Percentiles rank a stretch among this genome's conserved stretches.
Conservation (phyloP, 257 asterid species). For the Nicotiana benthamiana region DNA sequence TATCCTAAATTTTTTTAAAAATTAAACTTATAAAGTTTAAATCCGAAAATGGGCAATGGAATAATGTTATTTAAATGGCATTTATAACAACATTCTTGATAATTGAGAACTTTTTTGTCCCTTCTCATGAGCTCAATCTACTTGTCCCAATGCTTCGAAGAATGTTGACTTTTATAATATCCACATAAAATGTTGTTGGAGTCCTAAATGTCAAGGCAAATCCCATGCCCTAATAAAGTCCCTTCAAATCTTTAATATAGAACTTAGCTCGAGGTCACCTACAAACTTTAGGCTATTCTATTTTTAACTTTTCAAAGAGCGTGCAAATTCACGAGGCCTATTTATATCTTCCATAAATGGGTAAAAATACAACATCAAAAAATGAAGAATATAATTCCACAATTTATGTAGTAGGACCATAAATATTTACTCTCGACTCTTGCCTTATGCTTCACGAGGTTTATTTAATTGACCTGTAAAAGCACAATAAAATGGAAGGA, state of each 20-base stretch:
- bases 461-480: too few relatives aligned
- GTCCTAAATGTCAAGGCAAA: neutral
- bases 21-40: too few relatives aligned
- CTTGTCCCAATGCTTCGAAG: constrained; percentile 4
- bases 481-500: neutral
- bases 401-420: too few relatives aligned
- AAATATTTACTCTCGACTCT: neutral
- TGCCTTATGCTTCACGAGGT: neutral
- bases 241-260: neutral
- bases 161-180: neutral
- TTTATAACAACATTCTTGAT: neutral
- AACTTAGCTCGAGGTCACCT: neutral
- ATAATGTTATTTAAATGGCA: too few relatives aligned
- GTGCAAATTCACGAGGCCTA: neutral
- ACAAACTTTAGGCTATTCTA: neutral
- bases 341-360: too few relatives aligned
- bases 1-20: too few relatives aligned
- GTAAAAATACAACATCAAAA: neutral
- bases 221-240: neutral
- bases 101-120: neutral
- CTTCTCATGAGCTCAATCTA: neutral
- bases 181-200: neutral
- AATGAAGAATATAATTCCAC: neutral
- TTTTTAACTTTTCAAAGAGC: neutral
- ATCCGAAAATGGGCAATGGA: too few relatives aligned